These are phyloP conservation scores for Pichia sp. DNA, from an alignment of 1,139 yeast species.

Conservation along the genomic window DNA sequence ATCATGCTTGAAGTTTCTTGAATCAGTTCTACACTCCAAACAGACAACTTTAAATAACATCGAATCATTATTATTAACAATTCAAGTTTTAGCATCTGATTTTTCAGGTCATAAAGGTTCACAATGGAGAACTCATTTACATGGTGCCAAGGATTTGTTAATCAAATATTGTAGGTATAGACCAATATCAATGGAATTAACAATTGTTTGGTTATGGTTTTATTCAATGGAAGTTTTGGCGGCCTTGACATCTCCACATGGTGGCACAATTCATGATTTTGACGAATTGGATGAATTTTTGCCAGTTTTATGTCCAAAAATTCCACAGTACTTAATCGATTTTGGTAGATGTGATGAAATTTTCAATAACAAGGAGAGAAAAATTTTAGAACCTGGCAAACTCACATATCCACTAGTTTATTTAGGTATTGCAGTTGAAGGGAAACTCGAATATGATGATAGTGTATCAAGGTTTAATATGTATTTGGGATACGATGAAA, in stretches of 20 bases:
- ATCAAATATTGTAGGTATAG: slow-evolving; percentile 39
- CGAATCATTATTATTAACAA: slow-evolving; percentile 53
- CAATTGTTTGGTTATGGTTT: slow-evolving; percentile 57
- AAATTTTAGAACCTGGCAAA: slow-evolving; percentile 14
- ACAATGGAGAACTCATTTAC: slow-evolving; percentile 59
- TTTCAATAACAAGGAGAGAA: slow-evolving; percentile 15
- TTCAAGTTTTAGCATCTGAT: slow-evolving; percentile 51
- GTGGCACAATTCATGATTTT: slow-evolving; percentile 48
- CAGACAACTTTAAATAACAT: slow-evolving; percentile 42
- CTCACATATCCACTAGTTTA: slow-evolving; percentile 20
- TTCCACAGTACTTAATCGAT: slow-evolving; percentile 9
- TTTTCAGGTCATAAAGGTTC: slow-evolving; percentile 47
- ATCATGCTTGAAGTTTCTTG: slow-evolving; percentile 46
- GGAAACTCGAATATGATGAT: slow-evolving; percentile 15
- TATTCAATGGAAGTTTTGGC: slow-evolving; percentile 56
- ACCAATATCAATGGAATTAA: slow-evolving; percentile 31
- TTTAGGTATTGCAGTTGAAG: slow-evolving; percentile 26
- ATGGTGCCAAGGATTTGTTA: slow-evolving; percentile 58
- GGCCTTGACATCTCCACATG: slow-evolving; percentile 45
- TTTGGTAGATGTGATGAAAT: slow-evolving; percentile 2
- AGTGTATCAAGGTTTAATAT: slow-evolving; percentile 39
- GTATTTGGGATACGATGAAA: slow-evolving; percentile 50
- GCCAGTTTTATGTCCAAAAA: slow-evolving; percentile 23
- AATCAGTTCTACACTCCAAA: slow-evolving; percentile 33
- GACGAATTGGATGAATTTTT: slow-evolving; percentile 42